Conservation (phyloP, 139 green algal genomes). For the Picochlorum sp. region DNA sequence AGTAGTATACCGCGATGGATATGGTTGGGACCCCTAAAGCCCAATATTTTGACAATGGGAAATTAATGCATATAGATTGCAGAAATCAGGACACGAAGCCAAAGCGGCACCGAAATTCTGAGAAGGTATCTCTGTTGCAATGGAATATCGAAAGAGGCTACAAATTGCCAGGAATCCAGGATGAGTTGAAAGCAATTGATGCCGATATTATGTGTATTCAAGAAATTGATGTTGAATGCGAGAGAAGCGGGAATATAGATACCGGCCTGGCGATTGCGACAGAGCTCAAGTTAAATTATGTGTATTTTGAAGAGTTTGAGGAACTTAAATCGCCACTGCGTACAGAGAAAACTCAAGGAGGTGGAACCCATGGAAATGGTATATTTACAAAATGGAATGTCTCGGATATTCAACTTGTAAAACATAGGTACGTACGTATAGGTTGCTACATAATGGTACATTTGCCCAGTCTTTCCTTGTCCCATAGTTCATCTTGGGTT, state of each 20-base stretch:
- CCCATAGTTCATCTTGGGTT: background rate
- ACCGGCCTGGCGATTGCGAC: slow-evolving; percentile 53
- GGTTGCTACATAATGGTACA: background rate
- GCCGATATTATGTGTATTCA: slow-evolving; percentile 67
- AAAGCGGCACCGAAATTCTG: background rate
- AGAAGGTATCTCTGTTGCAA: slow-evolving; percentile 24
- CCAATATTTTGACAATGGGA: too few species aligned
- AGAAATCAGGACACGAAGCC: background rate
- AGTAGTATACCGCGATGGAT: too few species aligned
- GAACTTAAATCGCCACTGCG: slow-evolving; percentile 62
- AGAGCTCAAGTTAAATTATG: slow-evolving; percentile 53
- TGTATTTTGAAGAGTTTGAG: slow-evolving; percentile 80
- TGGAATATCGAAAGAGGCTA: slow-evolving; percentile 88
- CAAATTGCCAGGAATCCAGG: slow-evolving; percentile 59
- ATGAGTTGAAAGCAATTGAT: slow-evolving; percentile 47
- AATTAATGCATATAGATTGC: background rate
- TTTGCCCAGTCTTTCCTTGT: background rate
- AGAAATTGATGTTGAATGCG: slow-evolving; percentile 74
- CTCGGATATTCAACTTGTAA: slow-evolving; percentile 13
- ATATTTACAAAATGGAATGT: slow-evolving; percentile 65
- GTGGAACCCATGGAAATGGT: slow-evolving; percentile 77
- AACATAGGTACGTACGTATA: slow-evolving; percentile 35
- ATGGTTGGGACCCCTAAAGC: too few species aligned
- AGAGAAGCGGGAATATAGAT: slow-evolving; percentile 36
- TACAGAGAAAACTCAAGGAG: slow-evolving; percentile 63